Conservation (phyloP, 2,329 filamentous ascomycete species). For the Didymella lethalis region DNA sequence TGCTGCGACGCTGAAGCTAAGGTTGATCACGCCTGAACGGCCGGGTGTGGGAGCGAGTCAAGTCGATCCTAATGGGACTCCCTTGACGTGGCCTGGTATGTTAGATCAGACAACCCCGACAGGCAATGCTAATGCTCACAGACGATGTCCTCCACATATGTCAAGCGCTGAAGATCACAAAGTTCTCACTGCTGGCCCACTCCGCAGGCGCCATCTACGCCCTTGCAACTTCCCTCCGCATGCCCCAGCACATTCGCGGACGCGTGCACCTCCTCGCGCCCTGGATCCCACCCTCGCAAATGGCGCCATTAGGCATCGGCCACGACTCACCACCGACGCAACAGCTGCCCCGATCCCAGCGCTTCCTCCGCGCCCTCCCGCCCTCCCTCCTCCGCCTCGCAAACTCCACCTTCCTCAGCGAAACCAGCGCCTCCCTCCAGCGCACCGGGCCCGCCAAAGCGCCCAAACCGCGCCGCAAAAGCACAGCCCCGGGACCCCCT, state of each 20-base stretch:
- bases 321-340: slow-evolving; percentile 80
- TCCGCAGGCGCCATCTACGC: slow-evolving; percentile 98
- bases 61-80: slow-evolving; percentile 82
- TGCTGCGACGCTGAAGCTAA: slow-evolving; percentile 83
- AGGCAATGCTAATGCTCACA: slow-evolving; percentile 37
- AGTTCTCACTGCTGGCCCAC: slow-evolving; percentile 95
- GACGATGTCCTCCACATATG: slow-evolving; percentile 94
- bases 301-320: slow-evolving; percentile 63
- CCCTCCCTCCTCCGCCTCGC: slow-evolving; percentile 91
- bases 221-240: slow-evolving; percentile 89
- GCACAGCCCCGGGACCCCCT: slow-evolving; percentile 27
- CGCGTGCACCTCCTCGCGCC: slow-evolving; percentile 93
- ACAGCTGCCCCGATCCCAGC: slow-evolving; percentile 88
- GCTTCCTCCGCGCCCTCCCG: slow-evolving; percentile 87
- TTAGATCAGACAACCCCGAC: slow-evolving; percentile 44
- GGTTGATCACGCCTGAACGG: slow-evolving; percentile 91
- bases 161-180: slow-evolving; percentile 87
- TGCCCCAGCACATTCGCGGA: slow-evolving; percentile 94
- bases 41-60: slow-evolving; percentile 95
- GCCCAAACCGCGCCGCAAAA: slow-evolving; percentile 46
- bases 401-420: slow-evolving; percentile 93
- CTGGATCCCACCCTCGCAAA: slow-evolving; percentile 86
- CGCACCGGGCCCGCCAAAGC: slow-evolving; percentile 62
- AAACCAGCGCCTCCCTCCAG: slow-evolving; percentile 81
- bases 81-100: slow-evolving; percentile 91